Base-by-base conservation (phyloP, 2,329 filamentous ascomycete species). In the Xylariaceae sp. region DNA sequence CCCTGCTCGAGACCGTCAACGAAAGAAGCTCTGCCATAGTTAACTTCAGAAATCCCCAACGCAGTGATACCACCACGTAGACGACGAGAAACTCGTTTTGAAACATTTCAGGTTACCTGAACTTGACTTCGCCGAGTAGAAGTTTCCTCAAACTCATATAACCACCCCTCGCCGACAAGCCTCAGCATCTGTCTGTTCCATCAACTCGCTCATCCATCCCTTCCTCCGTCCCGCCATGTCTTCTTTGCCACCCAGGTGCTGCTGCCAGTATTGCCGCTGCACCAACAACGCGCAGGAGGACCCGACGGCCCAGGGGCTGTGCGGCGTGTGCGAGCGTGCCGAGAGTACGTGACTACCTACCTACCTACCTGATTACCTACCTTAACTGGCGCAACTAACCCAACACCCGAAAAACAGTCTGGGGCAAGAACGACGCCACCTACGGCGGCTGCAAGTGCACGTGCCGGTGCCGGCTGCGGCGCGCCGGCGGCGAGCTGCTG, bases 401-500 rank as follows among this genome's bases (percentile, higher is more conserved):
- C n/a, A n/a, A n/a, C n/a, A n/a, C n/a, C n/a, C n/a, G n/a, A n/a
- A n/a, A n/a, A n/a, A n/a, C 9, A 13, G 8, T 33, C 16, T 33
- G 32, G 32, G 32, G 24, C 14, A 33, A 33, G 16, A 33, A 26
- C 24, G 32, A 33, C 32, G 12, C 7, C 8, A 29, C 27, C 10
- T 33, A 33, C 19, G 16, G n/a, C 21, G 31, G 21, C 21, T 33
- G 31, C 31, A 11, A 14, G 13, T 33, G 31, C 23, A 27, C 10
- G 4, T 33, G 31, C 22, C 25, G 17, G 17, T 33, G 31, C 31
- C 14, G 13, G 31, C 22, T 33, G 9, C 17, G 22, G 19, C 5
- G 29, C 5, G 29, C 19, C 11, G 29, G 16, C 15, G 33, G 28
- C 19, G 8, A 6, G 9, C 13, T 29, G 9, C 29, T 36, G 12